Evolutionary conservation across 352 stramenopile genomes (phyloP).

Genomic region (Phytopythium kandeliae): DNA sequence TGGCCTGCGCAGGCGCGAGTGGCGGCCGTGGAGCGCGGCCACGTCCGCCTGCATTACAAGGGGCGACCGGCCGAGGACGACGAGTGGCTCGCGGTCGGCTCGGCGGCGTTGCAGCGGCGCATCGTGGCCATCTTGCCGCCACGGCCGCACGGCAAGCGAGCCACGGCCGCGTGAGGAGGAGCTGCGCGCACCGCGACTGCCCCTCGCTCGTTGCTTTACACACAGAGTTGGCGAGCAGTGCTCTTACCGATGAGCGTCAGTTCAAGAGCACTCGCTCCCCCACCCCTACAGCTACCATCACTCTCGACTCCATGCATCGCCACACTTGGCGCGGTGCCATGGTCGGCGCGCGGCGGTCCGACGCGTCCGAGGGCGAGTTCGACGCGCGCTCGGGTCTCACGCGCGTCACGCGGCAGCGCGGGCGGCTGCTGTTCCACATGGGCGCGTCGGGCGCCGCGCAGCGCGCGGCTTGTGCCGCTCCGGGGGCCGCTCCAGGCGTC

Average conservation of each 20-base stretch:
- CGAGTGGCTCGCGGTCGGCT: slow-evolving; percentile 60
- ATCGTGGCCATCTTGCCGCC: slow-evolving; percentile 38
- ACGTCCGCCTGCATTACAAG: slow-evolving; percentile 79
- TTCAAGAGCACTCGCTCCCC: background rate
- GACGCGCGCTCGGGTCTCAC: slow-evolving; percentile 50
- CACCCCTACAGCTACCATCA: background rate
- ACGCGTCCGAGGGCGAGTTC: slow-evolving; percentile 58
- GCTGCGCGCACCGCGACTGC: too few relatives aligned
- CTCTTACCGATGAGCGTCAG: background rate
- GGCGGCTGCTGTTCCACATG: slow-evolving; percentile 74
- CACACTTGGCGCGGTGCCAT: too few relatives aligned
- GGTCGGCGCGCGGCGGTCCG: too few relatives aligned
- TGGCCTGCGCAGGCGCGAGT: slow-evolving; percentile 42
- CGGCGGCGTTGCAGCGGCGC: slow-evolving; percentile 32
- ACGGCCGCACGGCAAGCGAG: slow-evolving; percentile 9
- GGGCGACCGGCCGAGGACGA: slow-evolving; percentile 59
- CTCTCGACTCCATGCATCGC: too few relatives aligned
- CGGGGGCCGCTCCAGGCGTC: too few relatives aligned
- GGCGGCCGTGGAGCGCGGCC: slow-evolving; percentile 61
- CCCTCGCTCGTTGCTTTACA: too few relatives aligned
- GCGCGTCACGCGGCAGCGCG: slow-evolving; percentile 62
- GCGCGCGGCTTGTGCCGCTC: too few relatives aligned
- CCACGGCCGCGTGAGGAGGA: slow-evolving; percentile 9
- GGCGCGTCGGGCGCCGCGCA: too few relatives aligned
- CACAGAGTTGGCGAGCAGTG: too few relatives aligned